These are phyloP conservation scores for Cladophialophora immunda DNA, from an alignment of 2,329 filamentous ascomycete genomes.

Conservation along the genomic window DNA sequence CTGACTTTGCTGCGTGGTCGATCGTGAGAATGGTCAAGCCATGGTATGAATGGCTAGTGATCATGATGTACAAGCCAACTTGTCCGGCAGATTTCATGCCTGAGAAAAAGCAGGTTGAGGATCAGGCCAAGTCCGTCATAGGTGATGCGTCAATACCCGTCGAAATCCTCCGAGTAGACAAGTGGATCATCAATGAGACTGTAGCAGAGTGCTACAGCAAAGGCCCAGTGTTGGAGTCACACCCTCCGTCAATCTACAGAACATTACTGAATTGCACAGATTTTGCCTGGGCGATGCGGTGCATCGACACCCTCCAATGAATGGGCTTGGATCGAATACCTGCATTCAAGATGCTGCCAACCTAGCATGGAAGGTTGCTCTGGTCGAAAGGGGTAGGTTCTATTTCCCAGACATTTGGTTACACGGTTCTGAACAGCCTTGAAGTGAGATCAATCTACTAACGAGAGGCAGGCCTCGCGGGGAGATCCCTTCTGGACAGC, in stretches of 20 bases:
- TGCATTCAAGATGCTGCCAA: constrained; percentile 50
- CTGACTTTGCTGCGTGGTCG: constrained; percentile 60
- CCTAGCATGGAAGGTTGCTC: constrained; percentile 49
- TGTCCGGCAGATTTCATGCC: constrained; percentile 59
- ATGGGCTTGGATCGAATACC: constrained; percentile 49
- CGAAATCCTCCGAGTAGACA: constrained; percentile 62
- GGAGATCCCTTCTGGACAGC: constrained; percentile 43
- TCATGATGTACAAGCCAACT: constrained; percentile 56
- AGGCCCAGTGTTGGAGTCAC: constrained; percentile 46
- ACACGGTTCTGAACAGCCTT: constrained; percentile 32
- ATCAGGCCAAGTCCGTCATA: constrained; percentile 59
- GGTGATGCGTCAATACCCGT: constrained; percentile 62
- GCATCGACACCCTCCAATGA: constrained; percentile 47
- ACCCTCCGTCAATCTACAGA: constrained; percentile 2
- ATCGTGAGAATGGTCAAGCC: constrained; percentile 68
- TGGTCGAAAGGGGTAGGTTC: constrained; percentile 35
- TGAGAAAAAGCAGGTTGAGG: constrained; percentile 58
- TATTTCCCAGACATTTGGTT: constrained; percentile 44
- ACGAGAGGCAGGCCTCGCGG: constrained; percentile 18
- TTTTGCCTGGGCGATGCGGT: constrained; percentile 51
- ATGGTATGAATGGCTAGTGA: constrained; percentile 70
- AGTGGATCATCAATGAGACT: constrained; percentile 69
- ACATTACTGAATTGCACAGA: constrained; percentile 10
- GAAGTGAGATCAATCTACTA: constrained; percentile 4
- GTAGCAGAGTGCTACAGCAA: constrained; percentile 67